A percentile compares a stretch with the other conserved stretches of the same genome.
These are phyloP conservation scores for Penicillium glabrum DNA, from an alignment of 2,329 filamentous ascomycete species.

Conservation along the genomic window DNA sequence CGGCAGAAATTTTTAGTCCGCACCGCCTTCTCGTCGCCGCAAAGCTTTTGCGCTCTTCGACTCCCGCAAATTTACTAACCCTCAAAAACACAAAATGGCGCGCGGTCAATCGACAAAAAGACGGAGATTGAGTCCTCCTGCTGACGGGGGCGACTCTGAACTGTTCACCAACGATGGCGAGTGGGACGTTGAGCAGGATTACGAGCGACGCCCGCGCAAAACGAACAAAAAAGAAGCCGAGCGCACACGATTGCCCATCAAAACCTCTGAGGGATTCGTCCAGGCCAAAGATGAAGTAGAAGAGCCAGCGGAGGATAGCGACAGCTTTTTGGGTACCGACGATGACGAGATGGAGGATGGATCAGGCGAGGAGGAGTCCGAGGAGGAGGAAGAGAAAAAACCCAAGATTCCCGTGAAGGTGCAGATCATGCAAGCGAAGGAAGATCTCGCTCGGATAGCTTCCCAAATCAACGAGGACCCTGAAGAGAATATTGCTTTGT, in stretches of 20 bases:
- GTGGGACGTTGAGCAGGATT: slow-evolving; percentile 92
- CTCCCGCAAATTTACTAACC: slow-evolving; percentile 4
- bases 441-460: slow-evolving; percentile 84
- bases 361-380: slow-evolving; percentile 42
- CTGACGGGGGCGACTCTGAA: slow-evolving; percentile 42
- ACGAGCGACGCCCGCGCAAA: slow-evolving; percentile 78
- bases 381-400: slow-evolving; percentile 52
- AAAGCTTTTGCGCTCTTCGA: slow-evolving; percentile 14
- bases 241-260: slow-evolving; percentile 77
- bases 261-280: slow-evolving; percentile 74
- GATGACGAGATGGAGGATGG: slow-evolving; percentile 57
- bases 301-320: slow-evolving; percentile 54
- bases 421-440: slow-evolving; percentile 83
- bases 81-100: slow-evolving; percentile 41
- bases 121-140: slow-evolving; percentile 51
- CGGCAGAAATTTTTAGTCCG: slow-evolving; percentile 12
- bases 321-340: slow-evolving; percentile 63
- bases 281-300: slow-evolving; percentile 57
- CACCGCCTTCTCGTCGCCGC: slow-evolving; percentile 14
- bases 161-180: slow-evolving; percentile 74
- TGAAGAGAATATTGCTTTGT: slow-evolving; percentile 79
- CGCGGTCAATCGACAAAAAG: slow-evolving; percentile 49
- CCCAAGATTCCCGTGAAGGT: slow-evolving; percentile 71
- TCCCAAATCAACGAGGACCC: slow-evolving; percentile 83
- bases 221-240: slow-evolving; percentile 72